phyloP scores from a whole-genome alignment of 495 filamentous ascomycete species.

The Lindgomyces ingoldianus region DNA sequence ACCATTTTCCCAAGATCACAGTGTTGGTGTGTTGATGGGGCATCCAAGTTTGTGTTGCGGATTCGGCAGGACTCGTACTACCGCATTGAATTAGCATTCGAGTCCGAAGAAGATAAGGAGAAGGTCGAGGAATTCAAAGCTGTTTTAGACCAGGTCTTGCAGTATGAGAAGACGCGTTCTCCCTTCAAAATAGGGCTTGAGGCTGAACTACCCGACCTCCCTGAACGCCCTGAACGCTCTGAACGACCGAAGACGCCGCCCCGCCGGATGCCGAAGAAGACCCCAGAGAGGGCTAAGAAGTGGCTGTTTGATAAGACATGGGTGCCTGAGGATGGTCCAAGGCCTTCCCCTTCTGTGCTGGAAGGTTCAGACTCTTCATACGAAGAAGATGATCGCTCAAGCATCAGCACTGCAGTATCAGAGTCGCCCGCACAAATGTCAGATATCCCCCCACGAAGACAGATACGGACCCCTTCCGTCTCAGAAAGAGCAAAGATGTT shows the following conservation, averaged over 20 bases:
- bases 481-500: conserved; percentile 25
- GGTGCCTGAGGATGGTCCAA: conserved; percentile 40
- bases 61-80: conserved; percentile 80
- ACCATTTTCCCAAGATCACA: conserved; percentile 85
- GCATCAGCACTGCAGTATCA: conserved; percentile 29
- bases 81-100: conserved; percentile 78
- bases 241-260: conserved; percentile 65
- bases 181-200: conserved; percentile 78
- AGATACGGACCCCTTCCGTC: conserved; percentile 11
- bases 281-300: conserved; percentile 40
- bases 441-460: conserved; percentile 30
- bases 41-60: conserved; percentile 77
- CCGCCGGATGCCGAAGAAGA: conserved; percentile 69
- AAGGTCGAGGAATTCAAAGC: conserved; percentile 65
- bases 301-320: conserved; percentile 58
- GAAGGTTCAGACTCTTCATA: conserved; percentile 21
- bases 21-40: conserved; percentile 88
- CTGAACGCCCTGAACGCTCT: background rate
- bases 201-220: conserved; percentile 58
- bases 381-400: conserved; percentile 37
- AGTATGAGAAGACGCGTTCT: conserved; percentile 84
- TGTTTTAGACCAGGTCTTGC: conserved; percentile 68
- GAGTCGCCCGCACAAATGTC: conserved; percentile 10
- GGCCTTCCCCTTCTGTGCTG: conserved; percentile 18
- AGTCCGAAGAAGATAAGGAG: conserved; percentile 58